Evolutionary conservation across 768 basidiomycete genomes (phyloP).

Genomic region (Hebeloma cylindrosporum): DNA sequence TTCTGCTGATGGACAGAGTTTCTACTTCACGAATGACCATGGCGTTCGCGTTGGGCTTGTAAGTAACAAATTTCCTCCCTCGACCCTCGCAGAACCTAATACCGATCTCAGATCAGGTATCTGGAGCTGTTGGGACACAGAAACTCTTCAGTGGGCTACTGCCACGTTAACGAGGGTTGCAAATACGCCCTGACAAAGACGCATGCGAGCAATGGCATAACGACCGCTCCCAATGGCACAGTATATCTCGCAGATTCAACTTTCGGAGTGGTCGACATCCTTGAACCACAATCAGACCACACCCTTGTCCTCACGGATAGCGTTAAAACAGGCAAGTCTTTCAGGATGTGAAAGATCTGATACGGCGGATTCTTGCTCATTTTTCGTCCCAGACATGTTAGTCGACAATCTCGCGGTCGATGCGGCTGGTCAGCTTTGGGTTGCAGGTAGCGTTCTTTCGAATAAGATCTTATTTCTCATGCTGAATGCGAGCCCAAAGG

Average conservation of each 20-base stretch:
- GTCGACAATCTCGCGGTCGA: conserved; percentile 67
- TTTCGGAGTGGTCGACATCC: conserved; percentile 45
- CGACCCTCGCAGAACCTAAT: neutral
- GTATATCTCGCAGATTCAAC: conserved; percentile 55
- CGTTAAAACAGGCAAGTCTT: conserved; percentile 48
- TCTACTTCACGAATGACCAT: conserved; percentile 73
- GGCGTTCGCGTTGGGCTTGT: conserved; percentile 53
- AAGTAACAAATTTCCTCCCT: conserved; percentile 21
- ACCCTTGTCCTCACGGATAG: conserved; percentile 53
- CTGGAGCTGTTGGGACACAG: conserved; percentile 28
- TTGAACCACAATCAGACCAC: conserved; percentile 62
- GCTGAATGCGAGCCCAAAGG: conserved; percentile 30
- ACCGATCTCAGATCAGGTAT: conserved; percentile 3
- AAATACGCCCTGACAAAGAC: conserved; percentile 53
- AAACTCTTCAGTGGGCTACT: conserved; percentile 59
- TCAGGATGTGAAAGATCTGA: too few relatives aligned
- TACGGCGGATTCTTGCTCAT: too few relatives aligned
- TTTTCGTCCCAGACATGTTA: conserved; percentile 9
- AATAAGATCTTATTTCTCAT: neutral
- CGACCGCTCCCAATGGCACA: conserved; percentile 54
- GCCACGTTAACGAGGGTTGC: conserved; percentile 61
- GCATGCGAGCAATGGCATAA: conserved; percentile 61
- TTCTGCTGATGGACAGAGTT: conserved; percentile 57
- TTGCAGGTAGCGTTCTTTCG: conserved; percentile 43
- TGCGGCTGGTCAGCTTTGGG: conserved; percentile 59